A percentile compares a stretch with the other conserved stretches of the same genome.
phyloP scores from a whole-genome alignment of 2,329 filamentous ascomycete genomes.

The Epichloe sp. region DNA sequence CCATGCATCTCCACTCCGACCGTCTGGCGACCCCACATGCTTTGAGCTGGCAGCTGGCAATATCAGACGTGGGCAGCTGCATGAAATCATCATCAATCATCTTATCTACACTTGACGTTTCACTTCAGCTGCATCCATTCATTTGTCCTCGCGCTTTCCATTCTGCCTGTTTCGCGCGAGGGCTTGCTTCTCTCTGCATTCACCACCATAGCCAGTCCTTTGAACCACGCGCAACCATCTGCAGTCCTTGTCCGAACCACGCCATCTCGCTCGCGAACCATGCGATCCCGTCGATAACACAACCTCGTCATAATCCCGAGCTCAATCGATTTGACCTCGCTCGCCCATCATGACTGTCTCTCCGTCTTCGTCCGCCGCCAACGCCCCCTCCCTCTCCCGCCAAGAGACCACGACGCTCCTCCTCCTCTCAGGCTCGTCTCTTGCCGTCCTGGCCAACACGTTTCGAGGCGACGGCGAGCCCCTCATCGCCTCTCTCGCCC shows the following conservation, averaged over 20 bases:
- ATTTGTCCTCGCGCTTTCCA: not conserved
- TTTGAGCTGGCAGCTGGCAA: slow-evolving; percentile 11
- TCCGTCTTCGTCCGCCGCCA: not conserved
- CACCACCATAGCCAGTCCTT: no score
- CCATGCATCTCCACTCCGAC: no score
- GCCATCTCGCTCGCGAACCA: not conserved
- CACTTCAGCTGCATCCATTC: not conserved
- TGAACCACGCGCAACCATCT: no score
- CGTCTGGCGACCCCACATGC: slow-evolving; percentile 19
- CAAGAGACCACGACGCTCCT: slow-evolving; percentile 42
- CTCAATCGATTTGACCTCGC: not conserved
- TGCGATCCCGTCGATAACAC: not conserved
- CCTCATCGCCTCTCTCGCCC: slow-evolving; percentile 73
- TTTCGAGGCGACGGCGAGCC: slow-evolving; percentile 80
- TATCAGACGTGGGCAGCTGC: slow-evolving; percentile 2
- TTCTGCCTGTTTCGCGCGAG: not conserved
- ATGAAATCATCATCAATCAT: not conserved
- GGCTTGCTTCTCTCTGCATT: no score
- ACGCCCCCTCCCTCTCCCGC: slow-evolving; percentile 28
- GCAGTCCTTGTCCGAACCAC: no score
- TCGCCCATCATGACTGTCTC: slow-evolving; percentile 1
- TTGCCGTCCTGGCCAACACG: slow-evolving; percentile 65
- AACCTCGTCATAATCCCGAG: no score
- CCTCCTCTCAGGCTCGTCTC: slow-evolving; percentile 52
- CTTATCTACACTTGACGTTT: not conserved